Base-by-base conservation (phyloP, 202 grass and related monocot species). In the Carex sylvatica region DNA sequence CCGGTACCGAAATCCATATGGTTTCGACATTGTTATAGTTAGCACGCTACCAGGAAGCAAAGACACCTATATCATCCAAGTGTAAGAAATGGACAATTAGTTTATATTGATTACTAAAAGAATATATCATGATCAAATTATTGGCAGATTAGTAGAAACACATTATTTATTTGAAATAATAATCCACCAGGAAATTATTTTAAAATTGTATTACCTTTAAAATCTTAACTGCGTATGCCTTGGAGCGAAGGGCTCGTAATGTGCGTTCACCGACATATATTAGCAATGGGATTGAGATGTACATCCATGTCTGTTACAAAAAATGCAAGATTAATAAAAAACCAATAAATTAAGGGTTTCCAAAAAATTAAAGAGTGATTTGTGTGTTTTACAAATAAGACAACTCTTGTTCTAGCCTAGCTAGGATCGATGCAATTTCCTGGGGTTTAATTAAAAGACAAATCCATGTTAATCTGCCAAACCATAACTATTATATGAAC, bases 11-110 rank as follows among this genome's bases (percentile, higher is more conserved):
- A 99, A 99, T 87, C 93, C 97, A 5, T 96, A 90, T 2, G 97
- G 97, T 73, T 99, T 99, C 18, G 93, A 99, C 97, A 99, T 99
- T 65, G 91, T 92, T 88, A 99, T 89, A 52, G 97, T 99, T 88
- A 99, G 74, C 65, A 99, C 97, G 55, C 85, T 96, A 79, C 96
- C 93, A 69, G 97, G 97, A 70, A 99, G 88, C 86, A 96, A 85
- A 22, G 88, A 87, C 2, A 99, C 97, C 97, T 99, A 84, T 70
- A 63, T 1, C 4, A 85, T 85, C 77, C 22, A 81, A 82, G 78
- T 59, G 12, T 77, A 59, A 59, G 15, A 38, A 77, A 75, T 20
- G 28, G 8, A 58, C 5, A 58, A 59, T 10, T 73, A 59, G 14
- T 59, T 19, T 10, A 59, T 13, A 77, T 33, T 38, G 16, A 36